A percentile compares a stretch with the other conserved stretches of the same genome.
Evolutionary conservation across 805 yeast genomes (phyloP).

Genomic region (Candida jianshihensis): DNA sequence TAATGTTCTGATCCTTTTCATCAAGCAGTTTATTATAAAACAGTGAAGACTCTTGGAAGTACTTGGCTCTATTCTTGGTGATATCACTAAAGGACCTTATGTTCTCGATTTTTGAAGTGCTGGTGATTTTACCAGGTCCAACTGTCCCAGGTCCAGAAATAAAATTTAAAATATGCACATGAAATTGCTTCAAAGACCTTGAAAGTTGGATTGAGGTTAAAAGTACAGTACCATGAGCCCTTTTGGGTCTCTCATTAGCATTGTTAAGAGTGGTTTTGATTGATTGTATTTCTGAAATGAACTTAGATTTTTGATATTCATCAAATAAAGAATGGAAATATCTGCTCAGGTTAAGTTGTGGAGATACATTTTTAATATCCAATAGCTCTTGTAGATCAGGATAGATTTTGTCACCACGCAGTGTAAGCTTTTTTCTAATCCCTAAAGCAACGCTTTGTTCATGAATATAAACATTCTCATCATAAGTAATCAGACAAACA

Average conservation of each 20-base stretch:
- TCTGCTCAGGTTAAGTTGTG: background rate
- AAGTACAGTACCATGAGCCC: constrained; percentile 88
- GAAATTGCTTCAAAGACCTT: constrained; percentile 73
- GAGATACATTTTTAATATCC: background rate
- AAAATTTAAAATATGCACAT: constrained; percentile 80
- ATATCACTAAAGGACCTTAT: constrained; percentile 93
- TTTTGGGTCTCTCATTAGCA: constrained; percentile 63
- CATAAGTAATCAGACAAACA: constrained; percentile 76
- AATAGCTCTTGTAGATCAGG: background rate
- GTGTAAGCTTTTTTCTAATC: background rate
- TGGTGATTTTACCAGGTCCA: constrained; percentile 90
- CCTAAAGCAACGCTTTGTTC: constrained; percentile 56
- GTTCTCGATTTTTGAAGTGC: constrained; percentile 79
- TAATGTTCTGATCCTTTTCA: constrained; percentile 45
- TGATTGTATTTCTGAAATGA: constrained; percentile 35
- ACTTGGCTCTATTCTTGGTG: constrained; percentile 75
- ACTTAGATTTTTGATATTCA: background rate
- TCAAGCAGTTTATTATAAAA: constrained; percentile 49
- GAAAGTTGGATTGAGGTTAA: constrained; percentile 72
- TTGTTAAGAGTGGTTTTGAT: constrained; percentile 37
- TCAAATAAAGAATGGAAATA: background rate
- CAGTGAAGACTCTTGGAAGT: constrained; percentile 70
- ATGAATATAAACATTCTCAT: constrained; percentile 80
- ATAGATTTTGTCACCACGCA: background rate
- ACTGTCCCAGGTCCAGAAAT: constrained; percentile 92